Evolutionary conservation across 352 stramenopile genomes (phyloP).

Genomic region (Phytophthora pistaciae): DNA sequence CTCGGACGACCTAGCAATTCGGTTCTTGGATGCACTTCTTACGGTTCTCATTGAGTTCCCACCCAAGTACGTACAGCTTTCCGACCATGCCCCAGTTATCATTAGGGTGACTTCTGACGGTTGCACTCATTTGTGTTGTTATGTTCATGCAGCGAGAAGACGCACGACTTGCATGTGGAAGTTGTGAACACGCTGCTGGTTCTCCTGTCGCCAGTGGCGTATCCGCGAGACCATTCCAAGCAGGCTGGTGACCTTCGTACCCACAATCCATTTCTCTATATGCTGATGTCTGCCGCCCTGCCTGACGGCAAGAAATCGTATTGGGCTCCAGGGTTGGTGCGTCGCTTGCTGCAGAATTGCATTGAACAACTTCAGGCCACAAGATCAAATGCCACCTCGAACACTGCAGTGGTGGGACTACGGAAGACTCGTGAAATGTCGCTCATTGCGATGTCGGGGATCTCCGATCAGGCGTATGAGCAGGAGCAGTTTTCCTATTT

Average conservation of each 20-base stretch:
- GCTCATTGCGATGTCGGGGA: slow-evolving; percentile 69
- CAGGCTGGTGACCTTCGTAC: slow-evolving; percentile 46
- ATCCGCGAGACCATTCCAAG: slow-evolving; percentile 64
- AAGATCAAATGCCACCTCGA: slow-evolving; percentile 33
- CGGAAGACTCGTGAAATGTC: slow-evolving; percentile 62
- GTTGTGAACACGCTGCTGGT: slow-evolving; percentile 78
- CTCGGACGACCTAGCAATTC: slow-evolving; percentile 67
- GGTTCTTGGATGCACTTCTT: slow-evolving; percentile 75
- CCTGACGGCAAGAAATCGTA: slow-evolving; percentile 52
- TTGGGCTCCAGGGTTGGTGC: slow-evolving; percentile 61
- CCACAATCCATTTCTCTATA: slow-evolving; percentile 76
- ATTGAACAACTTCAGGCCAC: slow-evolving; percentile 62
- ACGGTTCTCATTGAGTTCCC: slow-evolving; percentile 64
- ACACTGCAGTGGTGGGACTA: slow-evolving; percentile 45
- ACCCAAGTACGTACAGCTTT: slow-evolving; percentile 55
- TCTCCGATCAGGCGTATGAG: slow-evolving; percentile 52
- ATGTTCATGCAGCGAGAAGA: slow-evolving; percentile 33
- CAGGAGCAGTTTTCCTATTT: slow-evolving; percentile 74
- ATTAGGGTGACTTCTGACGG: slow-evolving; percentile 1
- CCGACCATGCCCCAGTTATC: neutral
- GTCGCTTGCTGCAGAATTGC: slow-evolving; percentile 67
- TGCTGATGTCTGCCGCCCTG: slow-evolving; percentile 56
- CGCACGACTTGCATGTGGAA: slow-evolving; percentile 83
- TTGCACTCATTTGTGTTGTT: neutral
- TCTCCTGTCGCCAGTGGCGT: slow-evolving; percentile 72